Evolutionary conservation across 1,284 basidiomycete species (phyloP).

Genomic region (Puccinia novopanici): DNA sequence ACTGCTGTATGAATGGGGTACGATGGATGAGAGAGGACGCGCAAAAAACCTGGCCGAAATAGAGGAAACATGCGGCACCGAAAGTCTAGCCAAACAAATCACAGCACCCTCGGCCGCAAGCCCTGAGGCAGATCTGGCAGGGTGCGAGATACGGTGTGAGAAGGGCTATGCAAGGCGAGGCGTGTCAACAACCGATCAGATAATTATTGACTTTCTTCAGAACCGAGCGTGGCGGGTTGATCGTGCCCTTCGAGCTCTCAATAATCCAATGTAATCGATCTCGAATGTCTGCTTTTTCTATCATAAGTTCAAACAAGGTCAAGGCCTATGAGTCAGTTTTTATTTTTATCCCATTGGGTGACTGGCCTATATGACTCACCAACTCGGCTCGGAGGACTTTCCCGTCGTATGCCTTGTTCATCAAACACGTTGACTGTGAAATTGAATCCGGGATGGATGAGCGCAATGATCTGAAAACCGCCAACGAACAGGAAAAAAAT

Average conservation of each 20-base stretch:
- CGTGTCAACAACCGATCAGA: conserved; percentile 61
- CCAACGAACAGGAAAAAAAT: neutral
- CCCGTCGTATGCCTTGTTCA: conserved; percentile 2
- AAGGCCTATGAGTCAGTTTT: neutral
- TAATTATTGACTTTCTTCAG: conserved; percentile 77
- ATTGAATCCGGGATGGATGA: neutral
- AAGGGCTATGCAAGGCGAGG: no score
- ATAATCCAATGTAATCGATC: conserved; percentile 79
- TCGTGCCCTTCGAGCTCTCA: conserved; percentile 66
- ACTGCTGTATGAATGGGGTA: no score
- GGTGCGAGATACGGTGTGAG: no score
- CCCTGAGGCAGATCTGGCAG: no score
- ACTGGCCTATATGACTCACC: neutral
- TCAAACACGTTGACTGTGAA: conserved; percentile 13
- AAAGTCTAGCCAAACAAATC: no score
- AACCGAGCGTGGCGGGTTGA: conserved; percentile 74
- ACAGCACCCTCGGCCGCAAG: no score
- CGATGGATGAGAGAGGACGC: no score
- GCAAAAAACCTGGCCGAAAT: no score
- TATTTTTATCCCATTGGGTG: neutral
- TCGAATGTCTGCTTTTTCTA: conserved; percentile 67
- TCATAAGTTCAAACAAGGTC: conserved; percentile 51
- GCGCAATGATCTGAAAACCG: neutral
- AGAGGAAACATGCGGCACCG: no score
- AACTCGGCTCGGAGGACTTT: neutral